phyloP scores from a whole-genome alignment of 2,329 filamentous ascomycete species.

The Scedosporium apiospermum region DNA sequence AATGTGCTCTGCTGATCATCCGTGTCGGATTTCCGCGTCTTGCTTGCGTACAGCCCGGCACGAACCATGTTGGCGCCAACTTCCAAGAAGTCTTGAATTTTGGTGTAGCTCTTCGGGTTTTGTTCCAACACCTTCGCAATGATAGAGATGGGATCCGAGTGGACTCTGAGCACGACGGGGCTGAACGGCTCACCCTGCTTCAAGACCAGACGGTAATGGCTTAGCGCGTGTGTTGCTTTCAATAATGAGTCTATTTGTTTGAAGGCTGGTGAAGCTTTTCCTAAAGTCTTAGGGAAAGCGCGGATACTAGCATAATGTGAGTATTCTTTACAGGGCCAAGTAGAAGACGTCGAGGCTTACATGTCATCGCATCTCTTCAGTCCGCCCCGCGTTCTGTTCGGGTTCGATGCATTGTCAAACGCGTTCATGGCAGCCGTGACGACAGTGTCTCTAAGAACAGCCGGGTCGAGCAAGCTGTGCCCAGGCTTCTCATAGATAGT shows the following conservation, averaged over 20 bases:
- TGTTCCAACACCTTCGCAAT: constrained; percentile 66
- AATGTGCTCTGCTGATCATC: constrained; percentile 15
- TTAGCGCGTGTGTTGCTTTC: constrained; percentile 63
- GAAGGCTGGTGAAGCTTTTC: constrained; percentile 37
- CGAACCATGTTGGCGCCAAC: constrained; percentile 59
- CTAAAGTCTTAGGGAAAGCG: constrained; percentile 51
- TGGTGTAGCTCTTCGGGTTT: constrained; percentile 64
- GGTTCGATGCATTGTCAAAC: constrained; percentile 77
- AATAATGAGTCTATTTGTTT: constrained; percentile 55
- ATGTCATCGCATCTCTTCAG: constrained; percentile 71
- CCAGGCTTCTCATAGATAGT: constrained; percentile 49
- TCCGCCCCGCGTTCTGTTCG: constrained; percentile 65
- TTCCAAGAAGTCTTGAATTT: constrained; percentile 61
- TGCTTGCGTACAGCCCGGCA: constrained; percentile 34
- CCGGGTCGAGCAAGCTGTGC: constrained; percentile 36
- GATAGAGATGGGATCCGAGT: constrained; percentile 64
- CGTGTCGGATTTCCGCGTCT: background rate
- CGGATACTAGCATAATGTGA: constrained; percentile 38
- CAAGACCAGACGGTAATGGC: constrained; percentile 66
- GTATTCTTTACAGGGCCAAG: background rate
- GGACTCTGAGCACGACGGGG: constrained; percentile 68
- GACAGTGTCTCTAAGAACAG: constrained; percentile 49
- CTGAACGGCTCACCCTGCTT: constrained; percentile 74
- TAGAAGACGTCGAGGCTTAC: constrained; percentile 30
- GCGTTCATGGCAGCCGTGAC: constrained; percentile 55